phyloP scores from a whole-genome alignment of 2,329 filamentous ascomycete species.

The Coniochaeta sp. region DNA sequence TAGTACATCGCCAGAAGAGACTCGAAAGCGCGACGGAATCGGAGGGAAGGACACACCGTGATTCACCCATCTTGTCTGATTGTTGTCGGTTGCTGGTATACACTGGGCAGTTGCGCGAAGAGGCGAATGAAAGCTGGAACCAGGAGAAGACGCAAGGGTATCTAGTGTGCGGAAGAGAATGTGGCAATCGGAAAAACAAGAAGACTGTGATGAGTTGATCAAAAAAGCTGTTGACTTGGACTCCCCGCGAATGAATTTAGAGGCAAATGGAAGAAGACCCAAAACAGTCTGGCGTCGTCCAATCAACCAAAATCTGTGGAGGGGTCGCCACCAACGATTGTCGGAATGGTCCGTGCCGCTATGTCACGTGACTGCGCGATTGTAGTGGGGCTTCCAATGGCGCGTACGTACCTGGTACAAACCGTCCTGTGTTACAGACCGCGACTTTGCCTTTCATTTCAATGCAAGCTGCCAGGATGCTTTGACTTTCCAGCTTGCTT shows the following conservation, averaged over 20 bases:
- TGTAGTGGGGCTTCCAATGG: too few species aligned
- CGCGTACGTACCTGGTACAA: too few species aligned
- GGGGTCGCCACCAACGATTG: too few species aligned
- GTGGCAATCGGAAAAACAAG: not conserved
- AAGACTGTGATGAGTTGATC: slow-evolving; percentile 7
- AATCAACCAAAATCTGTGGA: slow-evolving; percentile 25
- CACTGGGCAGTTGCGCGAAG: not conserved
- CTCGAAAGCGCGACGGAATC: slow-evolving; percentile 7
- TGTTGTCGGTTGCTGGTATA: slow-evolving; percentile 11
- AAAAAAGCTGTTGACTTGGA: slow-evolving; percentile 13
- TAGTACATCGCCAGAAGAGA: slow-evolving; percentile 7
- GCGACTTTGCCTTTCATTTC: too few species aligned
- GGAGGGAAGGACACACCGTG: slow-evolving; percentile 33
- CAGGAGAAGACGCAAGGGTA: slow-evolving; percentile 1
- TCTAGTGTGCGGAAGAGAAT: slow-evolving; percentile 4
- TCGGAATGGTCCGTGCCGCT: not conserved
- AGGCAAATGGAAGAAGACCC: slow-evolving; percentile 15
- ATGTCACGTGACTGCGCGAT: not conserved
- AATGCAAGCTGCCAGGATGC: too few species aligned
- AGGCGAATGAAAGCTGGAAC: not conserved
- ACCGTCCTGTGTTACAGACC: too few species aligned
- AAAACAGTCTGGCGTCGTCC: slow-evolving; percentile 24
- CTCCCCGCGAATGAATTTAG: not conserved
- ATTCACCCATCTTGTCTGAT: slow-evolving; percentile 39
- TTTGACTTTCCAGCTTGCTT: too few species aligned